A percentile compares a stretch with the other conserved stretches of the same genome.
These are phyloP conservation scores for Batkoa obscura DNA, from an alignment of 371 early-diverging fungal genomes.

Conservation along the genomic window DNA sequence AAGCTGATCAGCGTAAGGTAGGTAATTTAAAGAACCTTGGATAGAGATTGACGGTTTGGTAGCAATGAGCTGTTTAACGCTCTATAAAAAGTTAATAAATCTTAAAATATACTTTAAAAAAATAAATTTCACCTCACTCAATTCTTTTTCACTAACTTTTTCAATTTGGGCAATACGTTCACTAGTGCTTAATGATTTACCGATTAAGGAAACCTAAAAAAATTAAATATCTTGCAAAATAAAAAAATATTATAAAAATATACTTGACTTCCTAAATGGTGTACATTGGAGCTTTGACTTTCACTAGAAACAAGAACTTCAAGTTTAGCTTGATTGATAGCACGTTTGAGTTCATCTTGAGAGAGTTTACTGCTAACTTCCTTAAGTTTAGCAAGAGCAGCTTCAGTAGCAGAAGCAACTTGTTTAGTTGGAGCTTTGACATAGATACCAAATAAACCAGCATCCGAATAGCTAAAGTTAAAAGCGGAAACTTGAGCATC, in stretches of 20 bases:
- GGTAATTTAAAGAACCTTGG: not conserved
- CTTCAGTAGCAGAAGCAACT: constrained; percentile 34
- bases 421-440: constrained; percentile 39
- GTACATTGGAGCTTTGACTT: constrained; percentile 24
- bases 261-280: constrained; percentile 21
- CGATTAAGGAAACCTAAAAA: constrained; percentile 21
- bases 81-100: constrained; percentile 1
- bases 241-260: not conserved
- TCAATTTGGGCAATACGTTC: constrained; percentile 30
- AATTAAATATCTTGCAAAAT: constrained; percentile 7
- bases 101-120: not conserved
- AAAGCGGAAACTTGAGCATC: constrained; percentile 51
- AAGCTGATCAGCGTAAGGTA: constrained; percentile 7
- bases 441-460: constrained; percentile 78
- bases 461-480: constrained; percentile 76
- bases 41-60: not conserved
- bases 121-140: constrained; percentile 24
- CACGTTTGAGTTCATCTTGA: constrained; percentile 50
- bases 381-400: constrained; percentile 48
- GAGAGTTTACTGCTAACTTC: constrained; percentile 32
- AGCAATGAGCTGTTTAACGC: not conserved
- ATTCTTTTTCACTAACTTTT: constrained; percentile 37
- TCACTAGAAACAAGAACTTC: constrained; percentile 42
- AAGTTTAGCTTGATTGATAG: constrained; percentile 68
- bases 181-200: constrained; percentile 22